Evolutionary conservation across 768 basidiomycete species (phyloP), one percentile per base, ranked within the genome.

Genomic region (Hydnomerulius pinastri): DNA sequence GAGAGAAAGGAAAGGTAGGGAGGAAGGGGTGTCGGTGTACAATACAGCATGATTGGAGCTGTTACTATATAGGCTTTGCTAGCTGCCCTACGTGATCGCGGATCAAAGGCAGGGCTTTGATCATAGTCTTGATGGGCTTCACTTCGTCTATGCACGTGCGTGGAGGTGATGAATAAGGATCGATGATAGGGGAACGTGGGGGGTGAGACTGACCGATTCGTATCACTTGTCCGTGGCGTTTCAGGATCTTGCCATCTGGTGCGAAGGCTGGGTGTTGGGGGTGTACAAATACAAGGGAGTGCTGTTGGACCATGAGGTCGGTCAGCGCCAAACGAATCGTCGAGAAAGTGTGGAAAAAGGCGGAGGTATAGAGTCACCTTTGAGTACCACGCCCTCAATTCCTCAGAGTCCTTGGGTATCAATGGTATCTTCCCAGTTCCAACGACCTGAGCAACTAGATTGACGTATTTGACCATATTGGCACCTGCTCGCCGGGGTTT

Each of bases 361-460:
- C 43, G 29, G 43, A 75, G 47, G 53, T n/a, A 5, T 23, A 20
- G 0, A 11, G 23, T 43, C 53, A 87, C 90, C 67, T 83, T 74
- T 50, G 74, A 73, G 72, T 92, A 95, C 92, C 92, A 96, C 15
- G 68, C 59, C 33, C 80, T 74, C 24, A 86, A 74, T 10, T 77
- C 80, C 10, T 82, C 78, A 9, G 77, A 65, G 43, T 83, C 75
- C 53, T 75, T 75, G 17, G 86, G 84, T 32, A 75, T 73, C 23
- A 74, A 53, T 0, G 85, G 87, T 42, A 80, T 67, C 41, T 71
- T 78, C 39, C 79, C 76, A 40, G 79, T 75, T 10, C 91, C 91
- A 12, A 91, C 78, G 20, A 97, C 82, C 61, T 94, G 91, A 29
- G 94, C 75, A 4, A 95, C 77, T 4, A 80, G 83, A 54, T 80